Evolutionary conservation across 2,329 filamentous ascomycete genomes (phyloP).

Genomic region (Aquanectria penicillioides): DNA sequence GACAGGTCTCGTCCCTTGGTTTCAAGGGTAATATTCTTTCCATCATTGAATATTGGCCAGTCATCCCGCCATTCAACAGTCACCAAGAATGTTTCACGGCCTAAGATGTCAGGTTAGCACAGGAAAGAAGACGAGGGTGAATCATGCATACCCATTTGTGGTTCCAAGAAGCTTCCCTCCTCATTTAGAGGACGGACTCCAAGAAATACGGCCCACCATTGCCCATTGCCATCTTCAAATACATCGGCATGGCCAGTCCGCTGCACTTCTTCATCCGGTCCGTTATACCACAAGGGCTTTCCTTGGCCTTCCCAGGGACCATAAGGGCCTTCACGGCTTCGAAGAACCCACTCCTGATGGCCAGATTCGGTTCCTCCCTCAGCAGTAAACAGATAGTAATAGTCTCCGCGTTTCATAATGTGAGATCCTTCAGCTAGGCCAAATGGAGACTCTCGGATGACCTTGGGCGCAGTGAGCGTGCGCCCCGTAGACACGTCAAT

Average conservation of each 20-base stretch:
- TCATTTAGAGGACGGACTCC: slow-evolving; percentile 33
- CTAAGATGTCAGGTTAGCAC: slow-evolving; percentile 21
- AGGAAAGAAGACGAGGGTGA: rapidly evolving
- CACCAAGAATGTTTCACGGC: slow-evolving; percentile 39
- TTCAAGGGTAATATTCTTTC: slow-evolving; percentile 34
- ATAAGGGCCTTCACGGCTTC: slow-evolving; percentile 53
- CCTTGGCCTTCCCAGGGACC: slow-evolving; percentile 60
- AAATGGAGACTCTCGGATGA: slow-evolving; percentile 50
- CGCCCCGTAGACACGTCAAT: slow-evolving; percentile 54
- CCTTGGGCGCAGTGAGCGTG: slow-evolving; percentile 48
- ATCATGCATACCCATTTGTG: slow-evolving; percentile 31
- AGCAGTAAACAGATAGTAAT: slow-evolving; percentile 39
- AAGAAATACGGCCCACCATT: slow-evolving; percentile 38
- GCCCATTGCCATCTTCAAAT: slow-evolving; percentile 34
- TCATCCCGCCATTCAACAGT: slow-evolving; percentile 37
- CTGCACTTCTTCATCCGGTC: slow-evolving; percentile 58
- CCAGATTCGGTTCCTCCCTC: slow-evolving; percentile 47
- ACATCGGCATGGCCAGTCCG: slow-evolving; percentile 44
- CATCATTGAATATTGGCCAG: slow-evolving; percentile 39
- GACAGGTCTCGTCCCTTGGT: slow-evolving; percentile 27
- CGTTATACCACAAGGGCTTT: slow-evolving; percentile 48
- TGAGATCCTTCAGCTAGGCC: slow-evolving; percentile 55
- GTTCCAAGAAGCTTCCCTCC: slow-evolving; percentile 26
- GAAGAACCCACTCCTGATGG: slow-evolving; percentile 62
- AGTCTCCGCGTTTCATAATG: slow-evolving; percentile 35